Conservation (phyloP, 176 grass and related monocot species). For the Dendrocalamus sinicus region DNA sequence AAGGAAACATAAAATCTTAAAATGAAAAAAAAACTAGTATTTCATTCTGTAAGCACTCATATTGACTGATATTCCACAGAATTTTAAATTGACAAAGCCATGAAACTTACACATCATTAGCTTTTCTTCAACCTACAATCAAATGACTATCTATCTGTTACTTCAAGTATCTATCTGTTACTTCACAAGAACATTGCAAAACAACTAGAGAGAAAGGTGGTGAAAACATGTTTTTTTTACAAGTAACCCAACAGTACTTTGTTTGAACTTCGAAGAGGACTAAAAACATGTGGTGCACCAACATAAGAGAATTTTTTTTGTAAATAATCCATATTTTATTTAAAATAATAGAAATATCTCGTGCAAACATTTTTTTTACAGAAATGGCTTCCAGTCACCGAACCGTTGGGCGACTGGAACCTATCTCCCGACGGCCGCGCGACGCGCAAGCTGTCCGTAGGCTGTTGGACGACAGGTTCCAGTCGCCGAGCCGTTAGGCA, state of each 20-base stretch:
- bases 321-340: too few relatives aligned
- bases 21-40: not conserved
- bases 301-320: too few relatives aligned
- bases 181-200: conserved; percentile 1
- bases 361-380: too few relatives aligned
- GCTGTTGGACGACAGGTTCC: too few relatives aligned
- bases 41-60: not conserved
- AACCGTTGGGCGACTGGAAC: too few relatives aligned
- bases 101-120: not conserved
- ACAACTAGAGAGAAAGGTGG: not conserved
- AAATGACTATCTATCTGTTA: not conserved
- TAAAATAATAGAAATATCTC: too few relatives aligned
- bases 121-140: conserved; percentile 1
- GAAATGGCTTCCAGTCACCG: too few relatives aligned
- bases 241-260: not conserved
- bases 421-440: too few relatives aligned
- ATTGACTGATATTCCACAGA: not conserved
- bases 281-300: conserved; percentile 1
- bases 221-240: conserved; percentile 23
- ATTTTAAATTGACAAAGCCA: not conserved
- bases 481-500: too few relatives aligned
- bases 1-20: not conserved
- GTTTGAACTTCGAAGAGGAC: not conserved
- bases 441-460: too few relatives aligned
- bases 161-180: not conserved